Percentiles rank a stretch among this genome's conserved stretches.
Conservation (phyloP, 2,329 filamentous ascomycete species). For the Apiospora phragmitis region DNA sequence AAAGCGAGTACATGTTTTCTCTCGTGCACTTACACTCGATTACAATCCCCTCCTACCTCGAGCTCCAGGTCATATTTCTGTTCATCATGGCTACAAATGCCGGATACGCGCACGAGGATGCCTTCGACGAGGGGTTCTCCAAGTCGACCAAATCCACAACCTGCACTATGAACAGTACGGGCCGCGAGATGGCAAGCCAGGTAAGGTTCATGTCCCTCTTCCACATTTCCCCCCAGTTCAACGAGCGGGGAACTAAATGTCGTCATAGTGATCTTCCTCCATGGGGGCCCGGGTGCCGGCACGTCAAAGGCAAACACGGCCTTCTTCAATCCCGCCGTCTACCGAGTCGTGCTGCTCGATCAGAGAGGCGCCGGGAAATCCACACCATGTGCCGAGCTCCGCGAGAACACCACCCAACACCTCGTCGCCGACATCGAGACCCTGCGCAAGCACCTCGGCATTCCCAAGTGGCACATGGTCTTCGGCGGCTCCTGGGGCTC, state of each 20-base stretch:
- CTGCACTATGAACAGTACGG: conserved; percentile 41
- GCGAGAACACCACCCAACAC: conserved; percentile 44
- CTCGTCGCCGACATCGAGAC: conserved; percentile 43
- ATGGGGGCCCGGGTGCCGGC: conserved; percentile 39
- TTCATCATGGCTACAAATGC: background rate
- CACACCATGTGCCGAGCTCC: conserved; percentile 35
- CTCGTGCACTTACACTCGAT: background rate
- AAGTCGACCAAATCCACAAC: conserved; percentile 34
- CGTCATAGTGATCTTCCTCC: conserved; percentile 28
- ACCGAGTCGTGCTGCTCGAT: conserved; percentile 44
- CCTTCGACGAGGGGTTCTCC: conserved; percentile 34
- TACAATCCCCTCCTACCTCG: background rate
- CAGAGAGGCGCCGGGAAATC: conserved; percentile 46
- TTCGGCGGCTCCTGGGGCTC: conserved; percentile 49
- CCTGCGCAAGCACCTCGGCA: conserved; percentile 37
- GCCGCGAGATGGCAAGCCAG: conserved; percentile 36
- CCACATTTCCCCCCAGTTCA: background rate
- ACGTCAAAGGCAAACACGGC: conserved; percentile 31
- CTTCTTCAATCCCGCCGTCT: conserved; percentile 42
- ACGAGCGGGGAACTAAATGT: background rate
- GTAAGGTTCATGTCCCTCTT: conserved; percentile 20
- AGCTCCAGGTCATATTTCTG: too few species aligned
- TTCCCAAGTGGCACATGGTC: conserved; percentile 41
- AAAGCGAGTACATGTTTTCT: background rate
- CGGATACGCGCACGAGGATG: conserved; percentile 31